These are phyloP conservation scores for Monosporascus sp. DNA, from an alignment of 2,329 filamentous ascomycete species.

Conservation along the genomic window DNA sequence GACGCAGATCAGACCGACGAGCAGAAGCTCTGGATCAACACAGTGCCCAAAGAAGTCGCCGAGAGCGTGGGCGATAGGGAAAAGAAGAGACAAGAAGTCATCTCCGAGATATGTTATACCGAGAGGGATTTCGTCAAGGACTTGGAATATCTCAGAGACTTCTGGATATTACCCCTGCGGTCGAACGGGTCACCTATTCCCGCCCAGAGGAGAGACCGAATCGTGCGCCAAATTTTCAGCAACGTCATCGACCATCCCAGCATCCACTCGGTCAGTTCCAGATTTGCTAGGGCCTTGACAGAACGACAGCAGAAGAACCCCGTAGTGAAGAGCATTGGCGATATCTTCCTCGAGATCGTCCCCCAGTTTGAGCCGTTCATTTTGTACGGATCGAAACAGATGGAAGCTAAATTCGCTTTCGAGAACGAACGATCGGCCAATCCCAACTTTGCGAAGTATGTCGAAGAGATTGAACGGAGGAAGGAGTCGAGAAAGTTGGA, in stretches of 20 bases:
- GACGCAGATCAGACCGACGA: slow-evolving; percentile 81
- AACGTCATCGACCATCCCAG: slow-evolving; percentile 81
- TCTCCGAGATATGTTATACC: slow-evolving; percentile 97
- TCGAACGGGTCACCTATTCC: slow-evolving; percentile 83
- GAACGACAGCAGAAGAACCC: slow-evolving; percentile 84
- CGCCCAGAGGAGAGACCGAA: slow-evolving; percentile 78
- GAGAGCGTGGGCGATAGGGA: slow-evolving; percentile 85
- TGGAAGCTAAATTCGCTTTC: slow-evolving; percentile 97
- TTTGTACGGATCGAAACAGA: slow-evolving; percentile 88
- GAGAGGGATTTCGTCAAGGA: slow-evolving; percentile 99
- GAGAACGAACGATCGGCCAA: slow-evolving; percentile 92
- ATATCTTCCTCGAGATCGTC: slow-evolving; percentile 89
- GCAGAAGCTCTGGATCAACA: slow-evolving; percentile 99
- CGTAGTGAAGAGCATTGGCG: slow-evolving; percentile 83
- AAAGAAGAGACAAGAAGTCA: slow-evolving; percentile 97
- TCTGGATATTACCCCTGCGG: slow-evolving; percentile 92
- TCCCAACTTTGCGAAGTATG: slow-evolving; percentile 78
- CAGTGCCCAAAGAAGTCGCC: slow-evolving; percentile 89
- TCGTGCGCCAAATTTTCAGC: slow-evolving; percentile 90
- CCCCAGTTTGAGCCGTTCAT: slow-evolving; percentile 95
- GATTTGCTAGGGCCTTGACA: slow-evolving; percentile 82
- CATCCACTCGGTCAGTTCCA: slow-evolving; percentile 85
- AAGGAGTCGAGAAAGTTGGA: slow-evolving; percentile 97
- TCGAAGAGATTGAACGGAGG: slow-evolving; percentile 91
- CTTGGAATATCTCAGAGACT: slow-evolving; percentile 92